phyloP scores from a whole-genome alignment of 1,284 basidiomycete species.

The Boletus calvinii region DNA sequence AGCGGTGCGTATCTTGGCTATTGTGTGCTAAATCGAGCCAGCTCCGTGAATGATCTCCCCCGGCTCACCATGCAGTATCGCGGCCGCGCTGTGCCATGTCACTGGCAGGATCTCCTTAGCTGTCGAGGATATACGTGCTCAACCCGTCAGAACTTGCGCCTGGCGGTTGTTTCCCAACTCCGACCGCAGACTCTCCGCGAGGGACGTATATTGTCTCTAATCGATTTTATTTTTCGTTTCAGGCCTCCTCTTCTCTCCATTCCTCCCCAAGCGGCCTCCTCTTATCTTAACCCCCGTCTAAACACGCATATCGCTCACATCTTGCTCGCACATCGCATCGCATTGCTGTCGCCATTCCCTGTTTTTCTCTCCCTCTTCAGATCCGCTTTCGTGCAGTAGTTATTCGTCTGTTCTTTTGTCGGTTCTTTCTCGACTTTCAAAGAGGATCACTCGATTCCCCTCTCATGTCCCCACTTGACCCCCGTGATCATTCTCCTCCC shows the following conservation, averaged over 20 bases:
- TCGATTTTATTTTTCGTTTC: slow-evolving; percentile 32
- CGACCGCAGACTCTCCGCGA: slow-evolving; percentile 37
- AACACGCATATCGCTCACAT: slow-evolving; percentile 28
- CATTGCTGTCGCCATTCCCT: slow-evolving; percentile 35
- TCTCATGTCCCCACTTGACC: slow-evolving; percentile 41
- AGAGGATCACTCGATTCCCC: slow-evolving; percentile 5
- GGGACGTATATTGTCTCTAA: slow-evolving; percentile 28
- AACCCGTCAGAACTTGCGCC: slow-evolving; percentile 21
- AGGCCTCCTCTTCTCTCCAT: slow-evolving; percentile 20
- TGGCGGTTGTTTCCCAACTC: slow-evolving; percentile 34
- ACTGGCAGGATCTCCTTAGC: slow-evolving; percentile 3
- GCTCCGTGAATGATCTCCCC: slow-evolving; percentile 6
- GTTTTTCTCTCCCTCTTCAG: slow-evolving; percentile 23
- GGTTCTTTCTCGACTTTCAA: slow-evolving; percentile 15
- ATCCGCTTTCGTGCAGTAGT: slow-evolving; percentile 36
- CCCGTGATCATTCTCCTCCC: slow-evolving; percentile 47
- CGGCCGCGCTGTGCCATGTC: not conserved
- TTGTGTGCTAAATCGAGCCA: slow-evolving; percentile 31
- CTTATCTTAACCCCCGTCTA: slow-evolving; percentile 36
- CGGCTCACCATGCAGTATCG: not conserved
- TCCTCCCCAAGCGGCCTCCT: slow-evolving; percentile 10
- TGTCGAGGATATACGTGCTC: not conserved
- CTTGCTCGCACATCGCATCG: slow-evolving; percentile 34
- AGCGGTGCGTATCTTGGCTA: slow-evolving; percentile 28
- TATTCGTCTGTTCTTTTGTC: slow-evolving; percentile 30